Conservation (phyloP, 2,329 filamentous ascomycete species). For the Cytospora chrysosperma region DNA sequence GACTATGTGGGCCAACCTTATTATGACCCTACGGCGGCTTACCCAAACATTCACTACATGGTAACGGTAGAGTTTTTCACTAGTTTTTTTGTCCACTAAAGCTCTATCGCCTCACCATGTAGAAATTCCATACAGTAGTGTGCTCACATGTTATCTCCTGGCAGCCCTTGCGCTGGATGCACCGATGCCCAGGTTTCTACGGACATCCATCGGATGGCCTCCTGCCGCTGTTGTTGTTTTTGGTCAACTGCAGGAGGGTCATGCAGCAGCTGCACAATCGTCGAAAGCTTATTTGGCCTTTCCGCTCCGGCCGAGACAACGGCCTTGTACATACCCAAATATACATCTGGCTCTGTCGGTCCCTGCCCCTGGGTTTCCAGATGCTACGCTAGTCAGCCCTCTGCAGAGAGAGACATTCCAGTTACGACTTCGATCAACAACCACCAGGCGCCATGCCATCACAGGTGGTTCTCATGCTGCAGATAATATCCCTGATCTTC, state of each 20-base stretch:
- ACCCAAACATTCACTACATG: no score
- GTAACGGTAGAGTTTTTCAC: no score
- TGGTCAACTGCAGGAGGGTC: no score
- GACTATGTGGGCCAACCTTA: no score
- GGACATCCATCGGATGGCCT: slow-evolving; percentile 50
- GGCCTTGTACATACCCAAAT: no score
- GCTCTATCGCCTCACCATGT: no score
- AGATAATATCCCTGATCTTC: slow-evolving; percentile 57
- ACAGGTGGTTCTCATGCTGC: slow-evolving; percentile 62
- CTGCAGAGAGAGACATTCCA: slow-evolving; percentile 68
- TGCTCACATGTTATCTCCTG: slow-evolving; percentile 21
- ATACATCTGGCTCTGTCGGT: slow-evolving; percentile 65
- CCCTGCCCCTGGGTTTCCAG: slow-evolving; percentile 72
- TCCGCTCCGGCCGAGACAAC: slow-evolving; percentile 68
- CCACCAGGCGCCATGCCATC: slow-evolving; percentile 69
- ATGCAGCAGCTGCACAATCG: slow-evolving; percentile 64
- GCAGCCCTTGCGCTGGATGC: slow-evolving; percentile 59
- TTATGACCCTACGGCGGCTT: no score
- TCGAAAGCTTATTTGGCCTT: slow-evolving; percentile 55
- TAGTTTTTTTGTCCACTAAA: no score
- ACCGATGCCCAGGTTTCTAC: slow-evolving; percentile 55
- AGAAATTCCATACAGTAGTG: no score
- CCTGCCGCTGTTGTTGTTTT: slow-evolving; percentile 67
- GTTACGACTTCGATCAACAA: slow-evolving; percentile 67
- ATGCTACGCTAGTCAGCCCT: slow-evolving; percentile 69